Evolutionary conservation across 805 yeast genomes (phyloP), one percentile per base, ranked within the genome.

Genomic region (Candida xiaguanensis): DNA sequence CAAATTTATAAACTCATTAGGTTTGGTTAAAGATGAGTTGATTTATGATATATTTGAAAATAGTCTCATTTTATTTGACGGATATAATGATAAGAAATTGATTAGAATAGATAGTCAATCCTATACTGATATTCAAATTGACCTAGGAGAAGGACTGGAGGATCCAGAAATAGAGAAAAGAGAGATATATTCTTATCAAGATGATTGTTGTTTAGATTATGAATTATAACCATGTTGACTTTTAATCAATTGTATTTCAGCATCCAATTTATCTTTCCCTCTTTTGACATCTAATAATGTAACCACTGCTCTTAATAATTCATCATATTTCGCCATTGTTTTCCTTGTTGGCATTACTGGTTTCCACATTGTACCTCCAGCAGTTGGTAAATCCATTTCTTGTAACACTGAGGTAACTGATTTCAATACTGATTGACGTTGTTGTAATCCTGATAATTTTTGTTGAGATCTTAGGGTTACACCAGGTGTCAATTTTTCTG

Each of bases 301-400:
- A 9, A 79, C 80, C 22, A 87, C 85, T 0, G 81, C 68, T 46
- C 81, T 80, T 35, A 85, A 71, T 38, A 93, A 61, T 41, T 78
- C 78, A 50, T 91, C 97, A 54, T 84, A 89, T 52, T 78, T 79
- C 5, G 80, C 72, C 61, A 87, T 77, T 1, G 90, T 88, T 38
- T 72, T 78, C 25, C 82, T 78, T 0, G 98, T 85, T 4, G 95
- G 91, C 82, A 93, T 82, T 2, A 82, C 81, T 1, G 98, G 98
- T 48, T 83, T 82, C 68, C 68, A 68, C 18, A 60, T 53, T 5
- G 71, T 68, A 9, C 72, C 73, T 12, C 72, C 72, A 6, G 67
- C 72, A 4, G 80, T 63, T 0, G 96, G 83, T 8, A 93, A 62
- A 3, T 82, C 89, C 43, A 93, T 61, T 53, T 93, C 99, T 41